phyloP scores from a whole-genome alignment of 768 basidiomycete species.

The Coprinopsis marcescibilis region DNA sequence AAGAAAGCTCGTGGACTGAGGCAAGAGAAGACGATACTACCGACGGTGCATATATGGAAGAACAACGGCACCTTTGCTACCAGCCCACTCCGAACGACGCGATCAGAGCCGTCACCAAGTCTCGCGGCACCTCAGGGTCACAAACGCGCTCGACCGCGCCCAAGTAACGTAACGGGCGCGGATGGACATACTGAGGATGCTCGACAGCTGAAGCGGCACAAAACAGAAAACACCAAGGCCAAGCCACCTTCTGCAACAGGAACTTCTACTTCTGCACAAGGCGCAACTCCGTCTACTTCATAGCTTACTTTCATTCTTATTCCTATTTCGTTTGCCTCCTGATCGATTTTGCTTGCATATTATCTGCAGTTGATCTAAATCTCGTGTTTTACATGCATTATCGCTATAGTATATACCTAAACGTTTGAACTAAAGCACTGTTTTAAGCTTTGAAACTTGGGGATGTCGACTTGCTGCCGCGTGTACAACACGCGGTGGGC shows the following conservation, averaged over 20 bases:
- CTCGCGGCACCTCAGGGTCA: background rate
- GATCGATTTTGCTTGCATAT: too few species aligned
- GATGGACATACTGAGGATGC: background rate
- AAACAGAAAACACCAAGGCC: background rate
- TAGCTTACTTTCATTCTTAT: background rate
- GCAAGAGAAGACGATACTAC: background rate
- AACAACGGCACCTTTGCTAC: background rate
- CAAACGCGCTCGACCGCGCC: background rate
- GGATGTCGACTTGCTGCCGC: too few species aligned
- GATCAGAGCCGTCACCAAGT: background rate
- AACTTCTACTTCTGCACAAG: too few species aligned
- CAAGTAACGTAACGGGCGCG: background rate
- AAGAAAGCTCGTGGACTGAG: conserved; percentile 2
- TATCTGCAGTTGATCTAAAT: too few species aligned
- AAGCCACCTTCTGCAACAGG: background rate
- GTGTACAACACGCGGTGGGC: too few species aligned
- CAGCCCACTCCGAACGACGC: background rate
- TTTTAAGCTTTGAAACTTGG: too few species aligned
- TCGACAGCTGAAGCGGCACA: background rate
- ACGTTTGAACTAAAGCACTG: too few species aligned
- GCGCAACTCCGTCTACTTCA: too few species aligned
- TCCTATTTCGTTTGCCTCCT: too few species aligned
- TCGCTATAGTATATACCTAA: too few species aligned
- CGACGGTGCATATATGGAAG: background rate
- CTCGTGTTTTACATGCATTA: too few species aligned